Percentiles rank a stretch among this genome's conserved stretches.
Evolutionary conservation across 108 stramenopile genomes (phyloP).

Genomic region (Fragilaria radians): DNA sequence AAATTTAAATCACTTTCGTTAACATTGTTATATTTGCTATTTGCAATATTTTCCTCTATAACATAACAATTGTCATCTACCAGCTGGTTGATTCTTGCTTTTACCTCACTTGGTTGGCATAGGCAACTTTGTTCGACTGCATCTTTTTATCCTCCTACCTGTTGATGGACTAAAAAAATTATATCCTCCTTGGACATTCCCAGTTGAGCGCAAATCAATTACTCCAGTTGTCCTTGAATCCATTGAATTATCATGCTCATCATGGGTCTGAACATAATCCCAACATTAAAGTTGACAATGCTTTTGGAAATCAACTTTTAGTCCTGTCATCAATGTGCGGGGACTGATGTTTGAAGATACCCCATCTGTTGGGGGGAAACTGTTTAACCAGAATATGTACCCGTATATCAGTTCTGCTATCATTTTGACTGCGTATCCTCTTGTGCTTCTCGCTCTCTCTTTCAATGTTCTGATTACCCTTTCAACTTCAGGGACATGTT

Average conservation of each 20-base stretch:
- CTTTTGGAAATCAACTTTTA: slow-evolving; percentile 1
- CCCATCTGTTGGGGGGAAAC: slow-evolving; percentile 1
- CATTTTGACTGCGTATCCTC: slow-evolving; percentile 8
- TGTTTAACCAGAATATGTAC: slow-evolving; percentile 19
- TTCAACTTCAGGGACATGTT: no score
- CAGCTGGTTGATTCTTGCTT: slow-evolving; percentile 10
- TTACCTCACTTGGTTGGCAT: slow-evolving; percentile 23
- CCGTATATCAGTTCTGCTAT: slow-evolving; percentile 16
- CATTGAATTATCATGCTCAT: slow-evolving; percentile 22
- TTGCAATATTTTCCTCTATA: no score
- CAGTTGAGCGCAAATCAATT: slow-evolving; percentile 20
- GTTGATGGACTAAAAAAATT: slow-evolving; percentile 19
- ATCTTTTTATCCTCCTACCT: slow-evolving; percentile 12
- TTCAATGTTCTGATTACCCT: no score
- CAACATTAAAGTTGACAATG: slow-evolving; percentile 25
- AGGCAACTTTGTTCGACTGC: slow-evolving; percentile 11
- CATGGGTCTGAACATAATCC: slow-evolving; percentile 25
- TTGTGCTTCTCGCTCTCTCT: slow-evolving; percentile 15
- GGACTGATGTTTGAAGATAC: slow-evolving; percentile 8
- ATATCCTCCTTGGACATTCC: slow-evolving; percentile 27
- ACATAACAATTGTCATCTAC: no score
- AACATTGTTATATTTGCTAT: no score
- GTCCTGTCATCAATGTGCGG: no score
- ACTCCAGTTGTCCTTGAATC: slow-evolving; percentile 13
- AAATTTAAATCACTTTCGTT: no score